A percentile compares a stretch with the other conserved stretches of the same genome.
phyloP scores from a whole-genome alignment of 768 basidiomycete species.

The Hirschioporus abietinus region DNA sequence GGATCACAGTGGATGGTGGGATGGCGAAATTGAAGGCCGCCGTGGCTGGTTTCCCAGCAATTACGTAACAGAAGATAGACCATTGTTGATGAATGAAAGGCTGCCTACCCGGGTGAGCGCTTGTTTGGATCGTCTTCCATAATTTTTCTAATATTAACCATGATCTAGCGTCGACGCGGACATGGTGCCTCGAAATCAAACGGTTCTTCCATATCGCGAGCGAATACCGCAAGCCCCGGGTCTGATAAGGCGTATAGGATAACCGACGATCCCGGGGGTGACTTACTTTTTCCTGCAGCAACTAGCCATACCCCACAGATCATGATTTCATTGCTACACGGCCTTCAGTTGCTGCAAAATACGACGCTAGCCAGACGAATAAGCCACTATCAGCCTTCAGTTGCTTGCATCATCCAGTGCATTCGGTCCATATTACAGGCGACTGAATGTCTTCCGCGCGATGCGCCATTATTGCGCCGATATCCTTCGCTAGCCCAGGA shows the following conservation, averaged over 20 bases:
- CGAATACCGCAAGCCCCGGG: neutral
- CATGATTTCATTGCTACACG: constrained; percentile 81
- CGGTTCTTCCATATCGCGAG: neutral
- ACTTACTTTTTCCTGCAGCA: constrained; percentile 10
- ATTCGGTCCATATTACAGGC: constrained; percentile 82
- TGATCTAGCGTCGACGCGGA: neutral
- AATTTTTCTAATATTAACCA: neutral
- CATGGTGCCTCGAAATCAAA: neutral
- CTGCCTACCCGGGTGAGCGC: constrained; percentile 40
- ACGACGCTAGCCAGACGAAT: constrained; percentile 75
- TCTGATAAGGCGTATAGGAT: neutral
- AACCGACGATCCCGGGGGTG: constrained; percentile 9
- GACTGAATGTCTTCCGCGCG: constrained; percentile 79
- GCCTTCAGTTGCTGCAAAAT: constrained; percentile 78
- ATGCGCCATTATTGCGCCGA: constrained; percentile 64
- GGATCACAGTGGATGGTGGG: constrained; percentile 96
- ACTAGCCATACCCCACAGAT: constrained; percentile 51
- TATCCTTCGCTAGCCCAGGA: constrained; percentile 67
- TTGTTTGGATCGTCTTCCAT: neutral
- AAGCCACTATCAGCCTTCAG: constrained; percentile 88
- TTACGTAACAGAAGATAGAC: constrained; percentile 72
- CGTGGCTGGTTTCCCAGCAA: constrained; percentile 99
- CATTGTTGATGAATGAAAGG: constrained; percentile 55
- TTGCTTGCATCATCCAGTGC: constrained; percentile 91
- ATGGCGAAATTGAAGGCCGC: constrained; percentile 84